phyloP scores from a whole-genome alignment of 495 filamentous ascomycete genomes.

The Parathielavia hyrcaniae region DNA sequence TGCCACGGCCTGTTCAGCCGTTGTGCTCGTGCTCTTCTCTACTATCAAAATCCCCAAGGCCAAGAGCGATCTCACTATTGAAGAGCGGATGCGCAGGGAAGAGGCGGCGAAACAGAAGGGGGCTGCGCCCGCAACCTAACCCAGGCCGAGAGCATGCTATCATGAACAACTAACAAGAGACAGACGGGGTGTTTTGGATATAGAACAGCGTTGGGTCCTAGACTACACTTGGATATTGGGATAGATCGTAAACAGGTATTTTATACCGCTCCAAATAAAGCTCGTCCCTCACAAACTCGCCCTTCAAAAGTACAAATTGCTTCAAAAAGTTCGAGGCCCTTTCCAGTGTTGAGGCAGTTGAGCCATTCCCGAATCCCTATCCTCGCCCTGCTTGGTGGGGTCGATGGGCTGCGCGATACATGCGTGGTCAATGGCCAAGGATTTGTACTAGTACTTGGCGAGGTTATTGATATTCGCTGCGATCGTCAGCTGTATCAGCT shows the following conservation, averaged over 20 bases:
- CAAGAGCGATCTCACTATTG: constrained; percentile 54
- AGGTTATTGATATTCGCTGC: constrained; percentile 29
- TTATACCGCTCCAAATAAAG: constrained; percentile 1
- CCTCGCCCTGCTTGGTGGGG: constrained; percentile 31
- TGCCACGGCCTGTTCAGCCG: constrained; percentile 49
- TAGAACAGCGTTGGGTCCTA: not conserved
- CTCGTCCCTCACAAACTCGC: constrained; percentile 26
- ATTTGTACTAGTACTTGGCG: constrained; percentile 29
- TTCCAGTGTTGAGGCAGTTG: too few species aligned
- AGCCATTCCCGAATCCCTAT: too few species aligned
- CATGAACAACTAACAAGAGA: not conserved
- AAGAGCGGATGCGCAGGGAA: constrained; percentile 20
- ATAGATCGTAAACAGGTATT: not conserved
- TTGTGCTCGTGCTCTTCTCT: constrained; percentile 50
- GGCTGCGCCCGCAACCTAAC: not conserved
- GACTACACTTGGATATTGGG: not conserved
- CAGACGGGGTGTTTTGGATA: not conserved
- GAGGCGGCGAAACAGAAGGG: not conserved
- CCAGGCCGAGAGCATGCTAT: not conserved
- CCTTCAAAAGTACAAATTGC: too few species aligned
- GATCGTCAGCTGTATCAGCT: not conserved
- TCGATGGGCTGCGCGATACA: constrained; percentile 31
- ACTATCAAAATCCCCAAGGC: constrained; percentile 64
- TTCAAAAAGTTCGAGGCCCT: too few species aligned
- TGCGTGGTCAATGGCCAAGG: constrained; percentile 24